Conservation (phyloP, 345 rosid species). For the Brassica incana region DNA sequence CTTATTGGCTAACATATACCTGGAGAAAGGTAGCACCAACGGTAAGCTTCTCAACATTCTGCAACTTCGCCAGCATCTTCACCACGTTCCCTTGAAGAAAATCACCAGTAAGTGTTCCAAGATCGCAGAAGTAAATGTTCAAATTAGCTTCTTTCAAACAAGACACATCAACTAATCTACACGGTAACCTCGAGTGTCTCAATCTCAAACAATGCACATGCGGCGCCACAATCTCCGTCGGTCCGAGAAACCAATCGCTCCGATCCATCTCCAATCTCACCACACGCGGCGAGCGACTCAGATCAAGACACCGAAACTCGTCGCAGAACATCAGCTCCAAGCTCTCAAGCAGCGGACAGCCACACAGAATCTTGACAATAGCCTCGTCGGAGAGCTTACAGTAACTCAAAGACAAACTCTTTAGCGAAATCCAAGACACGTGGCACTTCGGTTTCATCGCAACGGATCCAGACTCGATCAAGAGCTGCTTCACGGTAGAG, state of each 20-base stretch:
- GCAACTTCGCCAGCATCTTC: slow-evolving; percentile 22
- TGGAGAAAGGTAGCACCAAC: slow-evolving; percentile 39
- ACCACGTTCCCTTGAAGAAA: slow-evolving; percentile 31
- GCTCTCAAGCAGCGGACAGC: slow-evolving; percentile 28
- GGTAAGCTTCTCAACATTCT: slow-evolving; percentile 30
- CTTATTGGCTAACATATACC: slow-evolving; percentile 13
- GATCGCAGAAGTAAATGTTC: slow-evolving; percentile 33
- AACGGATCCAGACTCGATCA: slow-evolving; percentile 29
- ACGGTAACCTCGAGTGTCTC: slow-evolving; percentile 21
- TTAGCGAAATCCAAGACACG: slow-evolving; percentile 30
- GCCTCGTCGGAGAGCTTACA: slow-evolving; percentile 31
- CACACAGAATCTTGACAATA: slow-evolving; percentile 13
- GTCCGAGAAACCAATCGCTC: slow-evolving; percentile 30
- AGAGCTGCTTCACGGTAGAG: slow-evolving; percentile 15
- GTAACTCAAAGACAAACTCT: slow-evolving; percentile 28
- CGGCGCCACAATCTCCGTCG: slow-evolving; percentile 33
- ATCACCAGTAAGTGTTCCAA: slow-evolving; percentile 4
- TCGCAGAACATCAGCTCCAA: slow-evolving; percentile 31
- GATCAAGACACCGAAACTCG: slow-evolving; percentile 24
- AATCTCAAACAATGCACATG: slow-evolving; percentile 27
- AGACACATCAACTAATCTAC: slow-evolving; percentile 29
- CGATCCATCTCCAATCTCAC: slow-evolving; percentile 30
- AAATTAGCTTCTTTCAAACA: slow-evolving; percentile 25
- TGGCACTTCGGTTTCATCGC: neutral
- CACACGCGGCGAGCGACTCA: slow-evolving; percentile 20